phyloP scores from a whole-genome alignment of 139 green algal genomes.

The Closterium sp. region DNA sequence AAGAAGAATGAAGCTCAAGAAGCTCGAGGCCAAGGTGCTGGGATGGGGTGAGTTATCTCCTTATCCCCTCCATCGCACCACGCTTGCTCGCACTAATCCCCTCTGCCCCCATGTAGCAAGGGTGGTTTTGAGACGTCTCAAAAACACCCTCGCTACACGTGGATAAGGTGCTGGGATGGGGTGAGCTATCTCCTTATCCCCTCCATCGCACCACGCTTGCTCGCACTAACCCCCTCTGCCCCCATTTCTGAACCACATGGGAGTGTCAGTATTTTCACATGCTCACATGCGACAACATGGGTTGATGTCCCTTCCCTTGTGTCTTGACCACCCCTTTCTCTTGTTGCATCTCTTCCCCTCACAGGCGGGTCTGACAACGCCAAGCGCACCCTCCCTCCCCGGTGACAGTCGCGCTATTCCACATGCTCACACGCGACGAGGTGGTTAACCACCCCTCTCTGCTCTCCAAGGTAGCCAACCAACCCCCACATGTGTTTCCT shows the following conservation, averaged over 20 bases:
- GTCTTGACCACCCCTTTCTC: no score
- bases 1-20: conserved; percentile 1
- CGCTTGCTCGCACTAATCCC: neutral
- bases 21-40: neutral
- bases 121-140: no score
- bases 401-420: neutral
- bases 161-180: no score
- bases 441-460: neutral
- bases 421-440: neutral
- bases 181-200: no score
- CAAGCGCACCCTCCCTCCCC: neutral
- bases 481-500: no score
- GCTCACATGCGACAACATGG: no score
- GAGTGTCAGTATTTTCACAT: no score
- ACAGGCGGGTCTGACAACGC: neutral
- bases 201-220: neutral
- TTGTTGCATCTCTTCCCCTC: neutral
- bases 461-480: no score
- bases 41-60: neutral
- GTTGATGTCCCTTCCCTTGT: no score
- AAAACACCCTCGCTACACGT: no score
- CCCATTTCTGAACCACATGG: no score
- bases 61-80: neutral
- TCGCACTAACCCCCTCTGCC: neutral
- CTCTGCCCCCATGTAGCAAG: neutral